Conservation (phyloP, 345 rosid species). For the Moricandia moricandioides region DNA sequence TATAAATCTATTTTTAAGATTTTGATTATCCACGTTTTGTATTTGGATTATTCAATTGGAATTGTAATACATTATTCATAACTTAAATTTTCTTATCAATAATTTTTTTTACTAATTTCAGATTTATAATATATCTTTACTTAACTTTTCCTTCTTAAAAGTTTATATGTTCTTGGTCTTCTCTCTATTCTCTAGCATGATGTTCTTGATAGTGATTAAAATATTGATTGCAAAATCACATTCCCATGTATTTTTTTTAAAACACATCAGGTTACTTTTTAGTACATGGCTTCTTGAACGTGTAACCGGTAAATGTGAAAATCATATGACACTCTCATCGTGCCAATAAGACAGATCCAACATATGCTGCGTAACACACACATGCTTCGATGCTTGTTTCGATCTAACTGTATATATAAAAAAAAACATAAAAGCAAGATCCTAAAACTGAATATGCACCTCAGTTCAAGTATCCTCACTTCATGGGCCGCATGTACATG, state of each 20-base stretch:
- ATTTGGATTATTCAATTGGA: neutral
- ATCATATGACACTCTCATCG: neutral
- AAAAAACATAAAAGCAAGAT: slow-evolving; percentile 1
- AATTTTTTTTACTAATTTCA: neutral
- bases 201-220: neutral
- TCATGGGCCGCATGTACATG: neutral
- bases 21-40: neutral
- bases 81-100: neutral
- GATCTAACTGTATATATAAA: neutral
- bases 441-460: slow-evolving; percentile 22
- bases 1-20: neutral
- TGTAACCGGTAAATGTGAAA: slow-evolving; percentile 3
- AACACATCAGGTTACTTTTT: too few species aligned
- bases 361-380: slow-evolving; percentile 11
- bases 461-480: slow-evolving; percentile 13
- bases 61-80: neutral
- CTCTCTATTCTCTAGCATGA: neutral
- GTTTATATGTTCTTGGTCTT: neutral
- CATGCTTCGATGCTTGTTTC: slow-evolving; percentile 12
- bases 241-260: neutral
- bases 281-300: neutral
- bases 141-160: neutral
- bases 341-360: slow-evolving; percentile 22
- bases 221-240: neutral
- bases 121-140: neutral